Evolutionary conservation across 768 basidiomycete genomes (phyloP), one percentile per base, ranked within the genome.

Genomic region (Porphyrellus cyaneotinctus): DNA sequence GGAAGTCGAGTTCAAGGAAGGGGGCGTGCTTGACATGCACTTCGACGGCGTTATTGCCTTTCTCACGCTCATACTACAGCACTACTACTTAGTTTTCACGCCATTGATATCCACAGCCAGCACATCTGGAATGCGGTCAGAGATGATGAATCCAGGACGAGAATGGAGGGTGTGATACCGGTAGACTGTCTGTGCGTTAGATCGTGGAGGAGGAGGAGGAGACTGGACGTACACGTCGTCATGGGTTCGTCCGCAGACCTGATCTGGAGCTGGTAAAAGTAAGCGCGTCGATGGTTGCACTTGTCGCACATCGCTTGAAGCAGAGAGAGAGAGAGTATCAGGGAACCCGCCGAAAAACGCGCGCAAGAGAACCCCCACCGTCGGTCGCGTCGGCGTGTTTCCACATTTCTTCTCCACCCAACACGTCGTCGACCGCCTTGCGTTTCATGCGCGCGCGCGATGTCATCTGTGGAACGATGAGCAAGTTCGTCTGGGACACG

Each of bases 191-290:
- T 2, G 36, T 4, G 3, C 5, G 14, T 65, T 4, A 59, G 60
- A 50, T 22, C 17, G 4, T 30, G 35, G 44, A 23, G 18, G 42
- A 35, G 22, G 31, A 2, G 30, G 4, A 43, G 28, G 8, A 22
- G 43, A 23, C 52, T 4, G 26, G 52, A 53, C 65, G 57, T 39
- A 69, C 65, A 66, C 8, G 58, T 60, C 23, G 88, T 92, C 91
- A 92, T 93, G 15, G 89, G 90, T 64, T 94, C 91, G 64, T 93
- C 91, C 0, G 91, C 92, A 60, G 91, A 95, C 41, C 95, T 75
- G 56, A 97, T 99, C 68, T 99, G 97, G 14, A 98, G 75, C 74
- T 97, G 94, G 66, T 94, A 91, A 72, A 90, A 99, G 70, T 94
- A 97, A 5, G 95, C 95, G 43, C 84, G 75, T 42, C 81, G 77